These are phyloP conservation scores for Oryza nivara DNA, from an alignment of 176 grass and related monocot genomes.

Conservation along the genomic window DNA sequence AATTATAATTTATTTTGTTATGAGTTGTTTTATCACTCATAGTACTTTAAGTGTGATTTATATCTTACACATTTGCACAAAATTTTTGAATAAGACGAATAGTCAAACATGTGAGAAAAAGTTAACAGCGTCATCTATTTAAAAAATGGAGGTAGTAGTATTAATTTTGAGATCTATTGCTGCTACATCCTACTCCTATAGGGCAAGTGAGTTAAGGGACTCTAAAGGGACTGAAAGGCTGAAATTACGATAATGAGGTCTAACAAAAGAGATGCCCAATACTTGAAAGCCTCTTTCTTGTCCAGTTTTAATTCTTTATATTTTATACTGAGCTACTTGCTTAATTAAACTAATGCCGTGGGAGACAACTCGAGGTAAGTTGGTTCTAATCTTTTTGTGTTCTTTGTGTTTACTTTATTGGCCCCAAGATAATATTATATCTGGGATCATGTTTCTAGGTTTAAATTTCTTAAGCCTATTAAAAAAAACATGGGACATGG, in stretches of 20 bases:
- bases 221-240: slow-evolving; percentile 42
- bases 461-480: slow-evolving; percentile 29
- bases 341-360: slow-evolving; percentile 47
- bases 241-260: slow-evolving; percentile 54
- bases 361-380: slow-evolving; percentile 39
- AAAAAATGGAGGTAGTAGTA: too few relatives aligned
- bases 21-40: too few relatives aligned
- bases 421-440: slow-evolving; percentile 42
- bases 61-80: too few relatives aligned
- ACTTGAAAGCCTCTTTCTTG: slow-evolving; percentile 53
- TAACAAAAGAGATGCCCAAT: slow-evolving; percentile 52
- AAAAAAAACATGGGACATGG: slow-evolving; percentile 26
- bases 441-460: slow-evolving; percentile 51
- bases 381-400: slow-evolving; percentile 43
- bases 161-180: slow-evolving; percentile 20
- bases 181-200: slow-evolving; percentile 10
- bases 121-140: too few relatives aligned
- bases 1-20: too few relatives aligned
- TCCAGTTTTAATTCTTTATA: slow-evolving; percentile 39
- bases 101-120: too few relatives aligned
- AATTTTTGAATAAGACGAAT: too few relatives aligned
- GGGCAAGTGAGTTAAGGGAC: slow-evolving; percentile 8
- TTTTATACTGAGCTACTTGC: not conserved
- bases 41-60: too few relatives aligned
- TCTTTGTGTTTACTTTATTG: slow-evolving; percentile 44